Conservation (phyloP, 2,329 filamentous ascomycete species). For the Massarina eburnea region DNA sequence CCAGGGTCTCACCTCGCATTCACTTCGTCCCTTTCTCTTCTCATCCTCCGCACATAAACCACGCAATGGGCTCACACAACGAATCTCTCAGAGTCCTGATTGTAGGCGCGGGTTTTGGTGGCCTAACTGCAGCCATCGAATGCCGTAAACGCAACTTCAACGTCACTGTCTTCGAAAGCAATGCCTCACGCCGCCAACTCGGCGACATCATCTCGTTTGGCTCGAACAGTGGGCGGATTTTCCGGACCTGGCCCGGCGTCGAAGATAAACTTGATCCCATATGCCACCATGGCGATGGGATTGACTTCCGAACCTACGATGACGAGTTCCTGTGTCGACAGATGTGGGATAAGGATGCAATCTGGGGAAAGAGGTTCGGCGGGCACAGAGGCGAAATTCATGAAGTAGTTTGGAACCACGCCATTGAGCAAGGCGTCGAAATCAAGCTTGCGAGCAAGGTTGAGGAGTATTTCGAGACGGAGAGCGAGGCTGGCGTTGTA, state of each 20-base stretch:
- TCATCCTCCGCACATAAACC: background rate
- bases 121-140: slow-evolving; percentile 63
- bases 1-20: no score
- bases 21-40: background rate
- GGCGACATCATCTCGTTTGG: slow-evolving; percentile 65
- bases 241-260: slow-evolving; percentile 51
- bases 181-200: slow-evolving; percentile 55
- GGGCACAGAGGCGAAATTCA: slow-evolving; percentile 63
- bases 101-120: slow-evolving; percentile 54
- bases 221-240: slow-evolving; percentile 62
- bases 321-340: slow-evolving; percentile 63
- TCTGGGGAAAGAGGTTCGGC: slow-evolving; percentile 56
- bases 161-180: slow-evolving; percentile 59
- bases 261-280: slow-evolving; percentile 50
- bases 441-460: slow-evolving; percentile 56
- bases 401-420: slow-evolving; percentile 58
- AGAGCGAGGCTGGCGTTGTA: slow-evolving; percentile 53
- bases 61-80: background rate
- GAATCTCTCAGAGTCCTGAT: slow-evolving; percentile 36
- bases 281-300: slow-evolving; percentile 56
- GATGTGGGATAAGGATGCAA: slow-evolving; percentile 33
- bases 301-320: slow-evolving; percentile 61
- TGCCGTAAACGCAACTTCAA: slow-evolving; percentile 60
- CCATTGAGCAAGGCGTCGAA: slow-evolving; percentile 54
- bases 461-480: slow-evolving; percentile 57